Conservation (phyloP, 768 basidiomycete species). For the Krasilnikovozyma curviuscula region DNA sequence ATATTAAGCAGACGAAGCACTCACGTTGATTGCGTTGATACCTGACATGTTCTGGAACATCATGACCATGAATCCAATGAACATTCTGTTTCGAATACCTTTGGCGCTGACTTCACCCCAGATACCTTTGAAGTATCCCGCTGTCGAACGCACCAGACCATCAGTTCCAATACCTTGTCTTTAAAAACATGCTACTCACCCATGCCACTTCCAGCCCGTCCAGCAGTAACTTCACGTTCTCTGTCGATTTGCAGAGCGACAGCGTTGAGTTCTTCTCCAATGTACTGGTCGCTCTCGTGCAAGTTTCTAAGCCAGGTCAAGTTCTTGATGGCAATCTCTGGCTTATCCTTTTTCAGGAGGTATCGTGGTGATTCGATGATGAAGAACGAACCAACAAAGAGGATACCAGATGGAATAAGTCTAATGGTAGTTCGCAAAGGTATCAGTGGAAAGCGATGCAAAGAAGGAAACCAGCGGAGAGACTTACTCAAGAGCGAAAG, state of each 20-base stretch:
- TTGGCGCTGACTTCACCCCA: not conserved
- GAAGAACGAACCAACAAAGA: slow-evolving; percentile 19
- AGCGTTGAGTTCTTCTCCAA: slow-evolving; percentile 17
- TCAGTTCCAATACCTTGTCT: too few relatives aligned
- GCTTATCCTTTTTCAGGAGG: slow-evolving; percentile 16
- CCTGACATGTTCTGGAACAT: slow-evolving; percentile 10
- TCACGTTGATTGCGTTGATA: slow-evolving; percentile 6
- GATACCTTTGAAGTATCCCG: not conserved
- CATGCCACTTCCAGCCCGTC: too few relatives aligned
- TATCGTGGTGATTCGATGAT: slow-evolving; percentile 26
- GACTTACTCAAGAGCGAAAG: slow-evolving; percentile 26
- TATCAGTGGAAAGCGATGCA: too few relatives aligned
- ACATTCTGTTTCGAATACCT: slow-evolving; percentile 5
- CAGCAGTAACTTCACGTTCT: too few relatives aligned
- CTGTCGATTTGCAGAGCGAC: slow-evolving; percentile 3
- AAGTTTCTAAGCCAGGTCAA: slow-evolving; percentile 22
- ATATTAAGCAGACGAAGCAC: too few relatives aligned
- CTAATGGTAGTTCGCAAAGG: too few relatives aligned
- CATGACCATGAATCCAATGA: slow-evolving; percentile 10
- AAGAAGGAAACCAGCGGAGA: too few relatives aligned
- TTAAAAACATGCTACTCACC: too few relatives aligned
- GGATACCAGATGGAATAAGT: slow-evolving; percentile 21
- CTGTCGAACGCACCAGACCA: too few relatives aligned
- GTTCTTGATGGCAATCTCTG: slow-evolving; percentile 22
- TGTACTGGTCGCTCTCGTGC: slow-evolving; percentile 20